Evolutionary conservation across 352 stramenopile genomes (phyloP).

Genomic region (Globisporangium iwayamae): DNA sequence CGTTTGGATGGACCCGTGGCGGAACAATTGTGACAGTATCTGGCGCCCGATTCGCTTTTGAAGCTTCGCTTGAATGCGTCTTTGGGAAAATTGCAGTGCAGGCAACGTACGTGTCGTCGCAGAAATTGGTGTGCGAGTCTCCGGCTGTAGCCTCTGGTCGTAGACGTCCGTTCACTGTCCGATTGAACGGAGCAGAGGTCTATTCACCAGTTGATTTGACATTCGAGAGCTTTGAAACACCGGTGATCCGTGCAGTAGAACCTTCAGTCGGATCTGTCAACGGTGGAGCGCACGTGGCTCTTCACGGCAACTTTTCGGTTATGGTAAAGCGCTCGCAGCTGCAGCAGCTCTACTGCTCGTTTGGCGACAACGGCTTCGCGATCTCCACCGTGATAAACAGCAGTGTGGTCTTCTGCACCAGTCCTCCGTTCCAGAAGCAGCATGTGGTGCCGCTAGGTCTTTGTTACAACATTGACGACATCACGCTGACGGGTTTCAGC

Average conservation of each 20-base stretch:
- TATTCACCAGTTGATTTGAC: conserved; percentile 10
- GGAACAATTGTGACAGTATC: conserved; percentile 26
- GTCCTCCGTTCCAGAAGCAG: conserved; percentile 14
- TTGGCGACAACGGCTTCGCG: conserved; percentile 19
- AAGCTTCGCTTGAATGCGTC: conserved; percentile 23
- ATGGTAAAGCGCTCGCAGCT: background rate
- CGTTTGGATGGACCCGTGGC: conserved; percentile 33
- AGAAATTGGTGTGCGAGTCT: conserved; percentile 28
- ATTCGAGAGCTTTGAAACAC: conserved; percentile 24
- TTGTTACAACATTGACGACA: conserved; percentile 24
- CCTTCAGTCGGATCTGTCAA: conserved; percentile 21
- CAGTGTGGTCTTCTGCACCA: conserved; percentile 21
- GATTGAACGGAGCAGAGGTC: conserved; percentile 15
- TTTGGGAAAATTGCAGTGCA: conserved; percentile 26
- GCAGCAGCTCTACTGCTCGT: conserved; percentile 28
- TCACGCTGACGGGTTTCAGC: conserved; percentile 19
- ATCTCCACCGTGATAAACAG: conserved; percentile 11
- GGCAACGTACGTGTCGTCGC: conserved; percentile 24
- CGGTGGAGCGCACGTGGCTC: conserved; percentile 27
- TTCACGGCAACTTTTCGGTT: conserved; percentile 28
- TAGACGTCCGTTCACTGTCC: conserved; percentile 17
- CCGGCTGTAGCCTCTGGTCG: conserved; percentile 16
- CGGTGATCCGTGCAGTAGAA: conserved; percentile 18
- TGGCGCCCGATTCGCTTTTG: conserved; percentile 25
- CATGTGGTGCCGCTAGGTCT: conserved; percentile 21